These are phyloP conservation scores for Podila minutissima DNA, from an alignment of 192 early-diverging fungal species.

Conservation along the genomic window DNA sequence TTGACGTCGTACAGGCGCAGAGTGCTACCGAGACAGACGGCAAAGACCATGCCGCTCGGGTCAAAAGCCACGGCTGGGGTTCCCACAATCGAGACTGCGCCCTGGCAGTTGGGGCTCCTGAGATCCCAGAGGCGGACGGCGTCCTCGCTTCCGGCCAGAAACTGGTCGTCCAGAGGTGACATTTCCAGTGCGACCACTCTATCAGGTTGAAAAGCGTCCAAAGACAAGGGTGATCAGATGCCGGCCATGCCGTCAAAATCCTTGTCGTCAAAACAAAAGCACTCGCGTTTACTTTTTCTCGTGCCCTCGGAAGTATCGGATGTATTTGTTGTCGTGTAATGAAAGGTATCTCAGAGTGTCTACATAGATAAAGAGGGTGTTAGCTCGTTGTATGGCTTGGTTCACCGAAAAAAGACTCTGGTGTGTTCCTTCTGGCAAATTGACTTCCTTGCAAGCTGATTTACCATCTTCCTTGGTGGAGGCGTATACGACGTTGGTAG, in stretches of 20 bases:
- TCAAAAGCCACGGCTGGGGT: conserved; percentile 78
- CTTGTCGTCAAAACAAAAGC: background rate
- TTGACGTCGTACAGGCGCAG: conserved; percentile 81
- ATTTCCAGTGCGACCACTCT: conserved; percentile 85
- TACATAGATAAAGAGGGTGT: conserved; percentile 20
- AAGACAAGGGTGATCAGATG: background rate
- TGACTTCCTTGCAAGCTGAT: background rate
- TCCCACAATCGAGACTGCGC: conserved; percentile 45
- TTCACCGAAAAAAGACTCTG: background rate
- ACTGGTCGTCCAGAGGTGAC: conserved; percentile 82
- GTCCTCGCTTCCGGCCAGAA: conserved; percentile 87
- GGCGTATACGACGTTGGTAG: conserved; percentile 84
- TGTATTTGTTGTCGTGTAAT: conserved; percentile 93
- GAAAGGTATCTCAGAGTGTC: conserved; percentile 95
- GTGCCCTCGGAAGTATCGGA: conserved; percentile 94
- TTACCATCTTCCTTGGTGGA: conserved; percentile 94
- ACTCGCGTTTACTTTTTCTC: conserved; percentile 59
- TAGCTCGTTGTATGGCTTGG: background rate
- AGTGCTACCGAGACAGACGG: conserved; percentile 52
- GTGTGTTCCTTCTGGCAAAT: background rate
- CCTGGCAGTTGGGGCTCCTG: conserved; percentile 65
- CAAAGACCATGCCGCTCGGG: conserved; percentile 83
- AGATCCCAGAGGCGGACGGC: conserved; percentile 91
- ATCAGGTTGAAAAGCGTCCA: background rate
- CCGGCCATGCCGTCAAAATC: background rate